Percentiles rank a stretch among this genome's conserved stretches.
phyloP scores from a whole-genome alignment of 768 basidiomycete genomes.

The Tricholoma saponaceum region DNA sequence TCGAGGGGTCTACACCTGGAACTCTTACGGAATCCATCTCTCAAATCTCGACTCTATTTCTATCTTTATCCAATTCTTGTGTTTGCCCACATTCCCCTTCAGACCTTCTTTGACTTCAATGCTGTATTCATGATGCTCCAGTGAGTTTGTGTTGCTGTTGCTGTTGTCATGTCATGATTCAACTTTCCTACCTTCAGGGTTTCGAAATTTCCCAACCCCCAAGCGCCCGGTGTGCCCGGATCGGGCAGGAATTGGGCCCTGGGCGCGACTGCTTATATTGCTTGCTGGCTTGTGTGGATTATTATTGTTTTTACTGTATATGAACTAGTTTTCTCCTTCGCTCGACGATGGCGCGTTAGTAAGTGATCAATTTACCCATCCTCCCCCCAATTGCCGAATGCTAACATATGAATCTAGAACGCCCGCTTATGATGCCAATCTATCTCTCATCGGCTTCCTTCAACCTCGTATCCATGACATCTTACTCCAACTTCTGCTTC shows the following conservation, averaged over 20 bases:
- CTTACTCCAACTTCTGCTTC: conserved; percentile 83
- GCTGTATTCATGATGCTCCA: conserved; percentile 78
- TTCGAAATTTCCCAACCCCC: conserved; percentile 69
- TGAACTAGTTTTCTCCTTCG: conserved; percentile 72
- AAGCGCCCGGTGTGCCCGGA: conserved; percentile 62
- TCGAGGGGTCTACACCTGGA: conserved; percentile 64
- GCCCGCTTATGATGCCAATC: conserved; percentile 77
- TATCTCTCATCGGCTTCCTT: conserved; percentile 80
- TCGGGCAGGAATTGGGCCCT: conserved; percentile 80
- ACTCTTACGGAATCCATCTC: conserved; percentile 58
- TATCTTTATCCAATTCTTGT: conserved; percentile 67
- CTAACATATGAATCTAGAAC: conserved; percentile 44
- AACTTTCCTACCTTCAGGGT: conserved; percentile 44
- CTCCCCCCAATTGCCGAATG: conserved; percentile 13
- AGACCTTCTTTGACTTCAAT: conserved; percentile 89
- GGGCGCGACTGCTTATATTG: conserved; percentile 77
- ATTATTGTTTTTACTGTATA: conserved; percentile 71
- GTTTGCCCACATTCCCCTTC: conserved; percentile 69
- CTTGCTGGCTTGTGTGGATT: conserved; percentile 76
- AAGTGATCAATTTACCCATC: conserved; percentile 31
- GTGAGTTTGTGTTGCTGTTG: conserved; percentile 47
- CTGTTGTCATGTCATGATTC: not conserved
- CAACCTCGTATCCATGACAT: conserved; percentile 71
- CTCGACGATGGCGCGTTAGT: conserved; percentile 77
- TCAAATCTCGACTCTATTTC: conserved; percentile 55